Evolutionary conservation across 2,329 filamentous ascomycete species (phyloP).

Genomic region (Stemphylium beticola): DNA sequence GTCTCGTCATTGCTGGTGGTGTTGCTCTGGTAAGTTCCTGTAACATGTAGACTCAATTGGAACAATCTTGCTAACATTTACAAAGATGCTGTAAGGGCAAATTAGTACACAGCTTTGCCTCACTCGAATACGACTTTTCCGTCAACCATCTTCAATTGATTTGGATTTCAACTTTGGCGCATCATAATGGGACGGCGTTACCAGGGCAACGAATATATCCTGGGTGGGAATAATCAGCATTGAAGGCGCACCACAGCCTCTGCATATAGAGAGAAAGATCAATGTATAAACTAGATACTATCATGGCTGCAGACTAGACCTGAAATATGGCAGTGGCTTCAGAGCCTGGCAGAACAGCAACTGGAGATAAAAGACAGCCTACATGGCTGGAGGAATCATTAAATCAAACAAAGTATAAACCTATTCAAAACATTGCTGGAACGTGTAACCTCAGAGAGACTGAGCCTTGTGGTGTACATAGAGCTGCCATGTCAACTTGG

Average conservation of each 20-base stretch:
- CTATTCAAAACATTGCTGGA: no score
- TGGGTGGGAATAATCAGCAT: constrained; percentile 1
- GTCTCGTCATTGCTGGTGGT: constrained; percentile 39
- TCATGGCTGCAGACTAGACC: not conserved
- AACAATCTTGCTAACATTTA: constrained; percentile 2
- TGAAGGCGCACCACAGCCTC: constrained; percentile 4
- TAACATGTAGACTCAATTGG: not conserved
- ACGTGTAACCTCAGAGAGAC: no score
- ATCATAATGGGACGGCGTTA: constrained; percentile 7
- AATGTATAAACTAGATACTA: constrained; percentile 1
- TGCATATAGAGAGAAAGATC: constrained; percentile 1
- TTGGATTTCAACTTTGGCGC: constrained; percentile 8
- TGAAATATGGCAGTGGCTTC: not conserved
- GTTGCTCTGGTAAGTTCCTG: constrained; percentile 36
- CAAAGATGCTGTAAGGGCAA: constrained; percentile 16
- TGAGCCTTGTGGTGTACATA: no score
- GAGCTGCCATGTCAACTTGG: not conserved
- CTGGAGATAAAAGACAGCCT: not conserved
- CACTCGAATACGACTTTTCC: not conserved
- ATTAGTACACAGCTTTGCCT: not conserved
- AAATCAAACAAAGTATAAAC: not conserved
- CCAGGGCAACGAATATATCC: not conserved
- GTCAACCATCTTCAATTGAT: constrained; percentile 3
- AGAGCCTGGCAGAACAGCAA: not conserved
- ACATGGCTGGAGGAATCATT: not conserved